A percentile compares a stretch with the other conserved stretches of the same genome.
Evolutionary conservation across 225 moss, liverwort and hornwort species (phyloP).

Genomic region (Physcomitrium patens): DNA sequence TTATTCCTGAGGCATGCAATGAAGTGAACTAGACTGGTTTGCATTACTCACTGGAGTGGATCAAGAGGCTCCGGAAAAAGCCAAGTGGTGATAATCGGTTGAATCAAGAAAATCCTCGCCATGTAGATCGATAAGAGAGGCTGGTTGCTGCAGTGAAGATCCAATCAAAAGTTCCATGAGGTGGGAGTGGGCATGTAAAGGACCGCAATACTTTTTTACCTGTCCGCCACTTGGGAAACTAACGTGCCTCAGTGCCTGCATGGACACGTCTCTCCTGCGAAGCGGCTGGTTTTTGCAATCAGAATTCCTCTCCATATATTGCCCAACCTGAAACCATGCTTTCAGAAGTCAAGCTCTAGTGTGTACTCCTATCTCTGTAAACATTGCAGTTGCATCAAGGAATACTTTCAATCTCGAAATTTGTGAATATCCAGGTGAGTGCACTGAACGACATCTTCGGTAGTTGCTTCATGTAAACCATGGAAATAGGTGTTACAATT

Average conservation of each 20-base stretch:
- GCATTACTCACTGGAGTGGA: no score
- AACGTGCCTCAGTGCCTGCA: background rate
- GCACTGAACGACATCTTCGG: no score
- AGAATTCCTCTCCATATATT: background rate
- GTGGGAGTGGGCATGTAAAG: background rate
- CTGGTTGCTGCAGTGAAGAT: no score
- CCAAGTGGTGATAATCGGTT: no score
- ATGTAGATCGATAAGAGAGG: background rate
- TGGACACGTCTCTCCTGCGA: constrained; percentile 13
- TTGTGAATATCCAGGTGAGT: background rate
- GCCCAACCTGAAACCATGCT: background rate
- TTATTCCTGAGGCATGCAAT: no score
- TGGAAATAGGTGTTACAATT: no score
- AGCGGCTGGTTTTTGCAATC: background rate
- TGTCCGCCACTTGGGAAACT: constrained; percentile 28
- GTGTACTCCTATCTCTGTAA: background rate
- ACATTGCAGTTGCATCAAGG: background rate
- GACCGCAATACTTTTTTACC: constrained; percentile 4
- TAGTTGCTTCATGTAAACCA: no score
- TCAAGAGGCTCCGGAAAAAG: no score
- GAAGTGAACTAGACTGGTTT: no score
- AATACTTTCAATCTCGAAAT: background rate
- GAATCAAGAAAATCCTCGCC: background rate
- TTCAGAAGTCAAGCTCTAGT: background rate
- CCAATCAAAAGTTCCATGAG: background rate